phyloP scores from a whole-genome alignment of 768 basidiomycete species.

The Astraeus odoratus region DNA sequence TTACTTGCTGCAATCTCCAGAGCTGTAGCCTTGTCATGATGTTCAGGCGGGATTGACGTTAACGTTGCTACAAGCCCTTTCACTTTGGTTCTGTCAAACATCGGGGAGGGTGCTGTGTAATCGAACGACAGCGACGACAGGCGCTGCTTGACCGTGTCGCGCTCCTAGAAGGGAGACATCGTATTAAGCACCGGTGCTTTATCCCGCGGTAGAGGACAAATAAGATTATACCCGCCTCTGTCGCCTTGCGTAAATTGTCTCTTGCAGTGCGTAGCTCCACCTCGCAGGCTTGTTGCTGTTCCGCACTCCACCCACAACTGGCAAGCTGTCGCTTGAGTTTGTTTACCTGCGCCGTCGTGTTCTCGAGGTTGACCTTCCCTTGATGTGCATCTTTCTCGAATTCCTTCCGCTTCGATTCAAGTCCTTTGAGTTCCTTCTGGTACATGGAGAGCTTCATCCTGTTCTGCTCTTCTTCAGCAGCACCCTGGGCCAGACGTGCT shows the following conservation, averaged over 20 bases:
- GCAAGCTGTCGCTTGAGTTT: constrained; percentile 44
- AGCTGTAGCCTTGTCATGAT: constrained; percentile 80
- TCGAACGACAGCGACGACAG: constrained; percentile 76
- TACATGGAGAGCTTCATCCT: constrained; percentile 69
- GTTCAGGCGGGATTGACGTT: constrained; percentile 61
- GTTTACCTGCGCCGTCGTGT: constrained; percentile 51
- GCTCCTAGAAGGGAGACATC: constrained; percentile 39
- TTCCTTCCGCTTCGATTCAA: constrained; percentile 76
- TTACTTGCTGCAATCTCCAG: constrained; percentile 89
- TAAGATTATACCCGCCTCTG: constrained; percentile 56
- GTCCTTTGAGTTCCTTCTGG: constrained; percentile 68
- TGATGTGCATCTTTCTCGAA: constrained; percentile 82
- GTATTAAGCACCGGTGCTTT: no score
- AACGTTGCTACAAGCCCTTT: constrained; percentile 90
- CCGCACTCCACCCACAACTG: constrained; percentile 68
- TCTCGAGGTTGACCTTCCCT: constrained; percentile 60
- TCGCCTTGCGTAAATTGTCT: constrained; percentile 45
- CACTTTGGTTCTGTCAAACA: constrained; percentile 81
- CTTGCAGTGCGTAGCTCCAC: constrained; percentile 44
- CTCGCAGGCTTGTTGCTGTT: constrained; percentile 59
- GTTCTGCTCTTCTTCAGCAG: constrained; percentile 80
- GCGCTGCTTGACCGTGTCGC: constrained; percentile 59
- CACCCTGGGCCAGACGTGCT: constrained; percentile 63
- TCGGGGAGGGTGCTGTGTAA: constrained; percentile 67
- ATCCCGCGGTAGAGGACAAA: no score